phyloP scores from a whole-genome alignment of 2,329 filamentous ascomycete genomes.

The Ophiostoma populinum region DNA sequence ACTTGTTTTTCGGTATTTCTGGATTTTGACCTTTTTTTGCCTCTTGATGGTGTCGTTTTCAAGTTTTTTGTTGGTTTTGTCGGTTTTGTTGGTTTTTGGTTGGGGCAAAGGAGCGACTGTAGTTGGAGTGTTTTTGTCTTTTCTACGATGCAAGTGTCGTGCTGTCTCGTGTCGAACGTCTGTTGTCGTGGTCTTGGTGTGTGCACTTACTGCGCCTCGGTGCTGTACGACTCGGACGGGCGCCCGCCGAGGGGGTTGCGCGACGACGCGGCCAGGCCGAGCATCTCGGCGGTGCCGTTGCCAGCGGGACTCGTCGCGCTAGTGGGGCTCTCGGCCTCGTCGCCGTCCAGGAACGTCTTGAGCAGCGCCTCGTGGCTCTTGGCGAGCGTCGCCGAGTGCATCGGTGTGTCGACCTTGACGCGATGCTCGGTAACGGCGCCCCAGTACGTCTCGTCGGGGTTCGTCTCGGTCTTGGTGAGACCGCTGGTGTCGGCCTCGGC shows the following conservation, averaged over 20 bases:
- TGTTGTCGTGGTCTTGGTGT: neutral
- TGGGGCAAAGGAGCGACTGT: neutral
- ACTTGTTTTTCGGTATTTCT: neutral
- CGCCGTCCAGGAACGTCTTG: slow-evolving; percentile 23
- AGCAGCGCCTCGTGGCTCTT: slow-evolving; percentile 36
- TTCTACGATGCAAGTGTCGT: no score
- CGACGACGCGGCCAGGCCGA: neutral
- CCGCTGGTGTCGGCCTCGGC: slow-evolving; percentile 17
- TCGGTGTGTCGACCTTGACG: slow-evolving; percentile 40
- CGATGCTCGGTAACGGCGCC: slow-evolving; percentile 16
- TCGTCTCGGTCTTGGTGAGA: neutral
- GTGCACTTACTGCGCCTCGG: neutral
- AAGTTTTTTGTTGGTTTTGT: neutral
- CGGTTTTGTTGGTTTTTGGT: neutral
- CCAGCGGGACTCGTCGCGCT: slow-evolving; percentile 5
- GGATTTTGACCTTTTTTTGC: neutral
- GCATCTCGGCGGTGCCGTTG: slow-evolving; percentile 38
- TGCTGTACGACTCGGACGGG: no score
- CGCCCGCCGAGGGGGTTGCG: neutral
- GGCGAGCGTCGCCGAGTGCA: slow-evolving; percentile 24
- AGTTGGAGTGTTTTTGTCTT: neutral
- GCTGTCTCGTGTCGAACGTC: neutral
- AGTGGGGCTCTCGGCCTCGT: slow-evolving; percentile 16
- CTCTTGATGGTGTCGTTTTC: neutral
- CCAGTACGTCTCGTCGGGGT: slow-evolving; percentile 21